These are phyloP conservation scores for Botrytis medusae DNA, from an alignment of 2,329 filamentous ascomycete species.

Conservation along the genomic window DNA sequence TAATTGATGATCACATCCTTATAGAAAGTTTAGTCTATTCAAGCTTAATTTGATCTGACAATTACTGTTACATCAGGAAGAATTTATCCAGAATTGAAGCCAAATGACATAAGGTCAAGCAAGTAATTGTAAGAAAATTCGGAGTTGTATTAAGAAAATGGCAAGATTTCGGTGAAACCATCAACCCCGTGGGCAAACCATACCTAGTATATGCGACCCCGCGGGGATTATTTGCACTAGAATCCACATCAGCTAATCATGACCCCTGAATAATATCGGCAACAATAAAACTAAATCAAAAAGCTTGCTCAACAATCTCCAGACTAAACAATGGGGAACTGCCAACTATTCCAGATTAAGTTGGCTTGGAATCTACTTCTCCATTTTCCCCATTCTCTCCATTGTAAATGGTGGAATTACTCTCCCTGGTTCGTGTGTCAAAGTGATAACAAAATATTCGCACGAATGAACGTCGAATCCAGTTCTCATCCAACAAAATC, in stretches of 20 bases:
- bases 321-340: constrained; percentile 6
- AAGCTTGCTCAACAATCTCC: not conserved
- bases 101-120: not conserved
- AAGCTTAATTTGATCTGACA: not conserved
- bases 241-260: not conserved
- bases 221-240: constrained; percentile 16
- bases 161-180: constrained; percentile 9
- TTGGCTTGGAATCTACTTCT: not conserved
- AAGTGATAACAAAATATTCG: constrained; percentile 9
- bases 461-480: constrained; percentile 15
- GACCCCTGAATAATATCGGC: constrained; percentile 8
- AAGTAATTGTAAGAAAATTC: not conserved
- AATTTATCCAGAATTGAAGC: not conserved
- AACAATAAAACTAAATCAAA: not conserved
- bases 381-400: not conserved
- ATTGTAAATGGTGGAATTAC: constrained; percentile 21
- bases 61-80: not conserved
- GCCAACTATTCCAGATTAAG: constrained; percentile 8
- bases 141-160: not conserved
- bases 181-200: constrained; percentile 19
- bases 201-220: constrained; percentile 2
- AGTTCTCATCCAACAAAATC: not conserved
- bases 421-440: not conserved
- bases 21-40: not conserved
- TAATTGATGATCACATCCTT: not conserved